A percentile compares a stretch with the other conserved stretches of the same genome.
phyloP scores from a whole-genome alignment of 306 rosid genomes.

The Quillaja saponaria region DNA sequence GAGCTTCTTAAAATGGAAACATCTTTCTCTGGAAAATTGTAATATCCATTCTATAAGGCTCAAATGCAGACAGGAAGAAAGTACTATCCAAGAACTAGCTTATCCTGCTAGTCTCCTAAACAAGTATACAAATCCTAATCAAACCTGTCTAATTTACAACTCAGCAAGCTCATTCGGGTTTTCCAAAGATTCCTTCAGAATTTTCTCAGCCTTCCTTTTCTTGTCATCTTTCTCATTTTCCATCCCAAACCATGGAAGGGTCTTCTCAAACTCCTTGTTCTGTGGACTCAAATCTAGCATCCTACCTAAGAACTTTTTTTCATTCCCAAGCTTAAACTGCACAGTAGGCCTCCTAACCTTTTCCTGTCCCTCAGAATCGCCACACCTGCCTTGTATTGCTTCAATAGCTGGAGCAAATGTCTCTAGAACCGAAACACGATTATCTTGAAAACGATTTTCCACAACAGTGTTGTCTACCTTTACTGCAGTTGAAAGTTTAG shows the following conservation, averaged over 20 bases:
- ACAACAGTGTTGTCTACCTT: conserved; percentile 32
- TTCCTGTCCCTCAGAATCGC: conserved; percentile 44
- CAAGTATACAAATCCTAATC: conserved; percentile 62
- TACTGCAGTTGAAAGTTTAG: conserved; percentile 46
- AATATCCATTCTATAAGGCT: conserved; percentile 52
- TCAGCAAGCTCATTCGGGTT: conserved; percentile 67
- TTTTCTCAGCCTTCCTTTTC: conserved; percentile 75
- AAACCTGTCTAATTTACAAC: conserved; percentile 66
- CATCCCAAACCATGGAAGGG: conserved; percentile 49
- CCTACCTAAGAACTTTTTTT: conserved; percentile 56
- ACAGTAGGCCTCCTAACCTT: conserved; percentile 58
- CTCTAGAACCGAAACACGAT: conserved; percentile 58
- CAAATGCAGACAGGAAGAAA: conserved; percentile 52
- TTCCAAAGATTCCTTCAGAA: conserved; percentile 76
- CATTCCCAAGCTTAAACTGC: conserved; percentile 66
- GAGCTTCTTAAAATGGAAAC: conserved; percentile 52
- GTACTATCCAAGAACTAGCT: conserved; percentile 52
- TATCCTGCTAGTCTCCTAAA: conserved; percentile 65
- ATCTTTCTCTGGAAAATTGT: conserved; percentile 53
- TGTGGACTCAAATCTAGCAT: conserved; percentile 39
- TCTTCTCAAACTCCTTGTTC: conserved; percentile 45
- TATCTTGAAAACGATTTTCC: conserved; percentile 44
- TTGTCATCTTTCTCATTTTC: conserved; percentile 70
- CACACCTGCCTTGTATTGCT: conserved; percentile 47
- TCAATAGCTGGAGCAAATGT: conserved; percentile 83